Percentiles rank a stretch among this genome's conserved stretches.
Conservation (phyloP, 148 eudicot species). For the Vaccinium macrocarpon region DNA sequence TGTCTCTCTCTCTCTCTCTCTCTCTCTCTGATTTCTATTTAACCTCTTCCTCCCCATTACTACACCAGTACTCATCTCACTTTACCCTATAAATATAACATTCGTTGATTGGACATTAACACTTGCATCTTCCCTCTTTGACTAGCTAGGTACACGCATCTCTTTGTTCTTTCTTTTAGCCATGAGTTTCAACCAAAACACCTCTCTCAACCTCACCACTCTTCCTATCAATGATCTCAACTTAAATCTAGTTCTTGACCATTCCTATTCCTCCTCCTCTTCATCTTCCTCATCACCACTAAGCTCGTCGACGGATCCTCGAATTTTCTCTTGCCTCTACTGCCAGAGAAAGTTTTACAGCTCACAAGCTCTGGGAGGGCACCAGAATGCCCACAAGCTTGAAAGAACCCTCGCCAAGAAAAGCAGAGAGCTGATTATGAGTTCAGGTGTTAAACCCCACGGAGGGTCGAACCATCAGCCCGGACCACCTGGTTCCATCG, state of each 20-base stretch:
- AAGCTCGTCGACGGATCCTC: constrained; percentile 29
- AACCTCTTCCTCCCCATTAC: neutral
- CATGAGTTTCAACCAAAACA: constrained; percentile 48
- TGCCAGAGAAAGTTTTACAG: constrained; percentile 70
- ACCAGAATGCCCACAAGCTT: constrained; percentile 80
- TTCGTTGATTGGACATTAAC: neutral
- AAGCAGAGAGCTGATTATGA: constrained; percentile 35
- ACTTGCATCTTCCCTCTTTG: neutral
- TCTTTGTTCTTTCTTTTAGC: constrained; percentile 15
- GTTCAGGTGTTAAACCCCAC: constrained; percentile 18
- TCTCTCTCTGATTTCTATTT: constrained; percentile 3
- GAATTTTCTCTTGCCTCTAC: constrained; percentile 65
- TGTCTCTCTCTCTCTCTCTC: constrained; percentile 6
- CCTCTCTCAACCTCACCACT: constrained; percentile 27
- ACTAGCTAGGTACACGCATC: neutral
- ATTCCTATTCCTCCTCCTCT: constrained; percentile 30
- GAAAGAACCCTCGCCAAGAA: constrained; percentile 77
- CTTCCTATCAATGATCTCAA: constrained; percentile 32
- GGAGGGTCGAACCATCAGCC: constrained; percentile 14
- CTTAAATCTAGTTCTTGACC: constrained; percentile 47
- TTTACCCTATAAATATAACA: neutral
- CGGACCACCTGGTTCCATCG: constrained; percentile 1
- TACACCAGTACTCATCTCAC: neutral
- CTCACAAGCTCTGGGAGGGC: constrained; percentile 82
- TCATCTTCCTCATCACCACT: constrained; percentile 31